phyloP scores from a whole-genome alignment of 164 flowering plant genomes.

The Echeveria elegans region DNA sequence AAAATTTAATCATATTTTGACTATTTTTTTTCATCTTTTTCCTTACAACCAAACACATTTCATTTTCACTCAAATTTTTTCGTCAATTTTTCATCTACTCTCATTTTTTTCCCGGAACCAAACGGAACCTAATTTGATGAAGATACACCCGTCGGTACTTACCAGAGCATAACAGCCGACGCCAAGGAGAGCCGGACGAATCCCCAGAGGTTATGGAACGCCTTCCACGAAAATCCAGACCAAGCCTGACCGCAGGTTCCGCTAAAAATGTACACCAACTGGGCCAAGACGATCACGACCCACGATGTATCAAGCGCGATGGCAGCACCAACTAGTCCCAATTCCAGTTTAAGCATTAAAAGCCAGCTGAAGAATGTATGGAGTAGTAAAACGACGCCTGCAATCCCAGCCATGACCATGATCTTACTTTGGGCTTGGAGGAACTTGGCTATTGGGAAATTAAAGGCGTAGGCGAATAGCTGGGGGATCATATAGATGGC shows the following conservation, averaged over 20 bases:
- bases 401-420: slow-evolving; percentile 49
- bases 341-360: slow-evolving; percentile 26
- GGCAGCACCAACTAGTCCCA: slow-evolving; percentile 75
- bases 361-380: slow-evolving; percentile 50
- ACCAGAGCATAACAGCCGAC: slow-evolving; percentile 84
- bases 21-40: no score
- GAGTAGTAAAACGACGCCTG: slow-evolving; percentile 32
- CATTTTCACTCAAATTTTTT: no score
- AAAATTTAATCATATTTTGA: no score
- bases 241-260: slow-evolving; percentile 56
- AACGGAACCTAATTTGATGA: not conserved
- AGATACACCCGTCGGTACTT: slow-evolving; percentile 5
- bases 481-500: slow-evolving; percentile 29
- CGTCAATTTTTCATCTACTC: no score
- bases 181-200: slow-evolving; percentile 66
- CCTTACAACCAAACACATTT: no score
- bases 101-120: no score
- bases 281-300: slow-evolving; percentile 58
- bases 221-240: slow-evolving; percentile 54
- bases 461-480: slow-evolving; percentile 26
- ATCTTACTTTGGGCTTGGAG: slow-evolving; percentile 41
- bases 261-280: slow-evolving; percentile 42
- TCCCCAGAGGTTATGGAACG: slow-evolving; percentile 54
- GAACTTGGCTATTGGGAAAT: slow-evolving; percentile 36
- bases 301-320: slow-evolving; percentile 56